Percentiles rank a stretch among this genome's conserved stretches.
These are phyloP conservation scores for Nyssa sinensis DNA, from an alignment of 148 eudicot species.

Conservation along the genomic window DNA sequence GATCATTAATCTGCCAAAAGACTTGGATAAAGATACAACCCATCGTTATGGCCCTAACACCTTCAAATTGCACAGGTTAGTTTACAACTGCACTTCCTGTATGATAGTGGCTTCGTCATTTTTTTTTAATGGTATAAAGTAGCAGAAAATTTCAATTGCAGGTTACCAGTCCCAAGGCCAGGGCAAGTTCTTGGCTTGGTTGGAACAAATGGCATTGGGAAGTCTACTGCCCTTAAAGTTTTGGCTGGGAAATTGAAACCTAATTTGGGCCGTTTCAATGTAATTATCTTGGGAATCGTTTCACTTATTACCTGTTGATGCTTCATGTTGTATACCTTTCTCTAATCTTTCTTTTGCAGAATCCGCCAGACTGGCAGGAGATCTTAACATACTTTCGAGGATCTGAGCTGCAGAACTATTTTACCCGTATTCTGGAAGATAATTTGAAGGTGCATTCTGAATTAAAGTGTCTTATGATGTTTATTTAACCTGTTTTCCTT, in stretches of 20 bases:
- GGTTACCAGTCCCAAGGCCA: conserved; percentile 97
- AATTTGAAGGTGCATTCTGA: conserved; percentile 64
- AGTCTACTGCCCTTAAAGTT: conserved; percentile 96
- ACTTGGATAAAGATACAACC: conserved; percentile 92
- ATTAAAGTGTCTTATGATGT: not conserved
- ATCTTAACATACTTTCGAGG: conserved; percentile 83
- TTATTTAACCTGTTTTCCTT: not conserved
- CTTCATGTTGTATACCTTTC: not conserved
- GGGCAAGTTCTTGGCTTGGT: conserved; percentile 99
- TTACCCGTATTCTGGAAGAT: conserved; percentile 88
- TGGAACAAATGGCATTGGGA: conserved; percentile 99
- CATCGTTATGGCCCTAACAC: conserved; percentile 98
- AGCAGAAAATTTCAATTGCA: conserved; percentile 25
- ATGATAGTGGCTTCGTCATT: not conserved
- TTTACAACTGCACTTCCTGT: conserved; percentile 4
- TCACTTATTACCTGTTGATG: not conserved
- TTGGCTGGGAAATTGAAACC: conserved; percentile 98
- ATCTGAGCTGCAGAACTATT: conserved; percentile 86
- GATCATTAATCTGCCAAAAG: conserved; percentile 93
- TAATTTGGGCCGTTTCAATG: conserved; percentile 86
- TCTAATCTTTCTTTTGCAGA: conserved; percentile 43
- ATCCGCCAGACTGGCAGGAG: conserved; percentile 96
- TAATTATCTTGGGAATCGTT: conserved; percentile 24
- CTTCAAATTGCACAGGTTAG: conserved; percentile 89
- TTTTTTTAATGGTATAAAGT: conserved; percentile 11